Evolutionary conservation across 495 filamentous ascomycete species (phyloP).

Genomic region (Penicillium verhagenii): DNA sequence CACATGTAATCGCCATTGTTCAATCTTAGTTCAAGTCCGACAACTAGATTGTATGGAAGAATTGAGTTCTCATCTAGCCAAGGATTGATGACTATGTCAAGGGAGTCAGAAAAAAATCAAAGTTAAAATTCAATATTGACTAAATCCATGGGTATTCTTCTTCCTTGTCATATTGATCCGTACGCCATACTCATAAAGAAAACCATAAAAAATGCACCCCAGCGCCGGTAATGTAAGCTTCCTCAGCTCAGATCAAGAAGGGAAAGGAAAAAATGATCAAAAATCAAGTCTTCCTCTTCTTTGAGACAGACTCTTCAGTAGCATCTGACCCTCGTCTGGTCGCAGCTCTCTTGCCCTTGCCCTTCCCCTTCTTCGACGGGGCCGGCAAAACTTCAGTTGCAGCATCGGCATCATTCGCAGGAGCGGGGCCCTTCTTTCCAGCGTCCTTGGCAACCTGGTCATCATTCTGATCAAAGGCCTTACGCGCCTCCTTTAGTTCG

Average conservation of each 20-base stretch:
- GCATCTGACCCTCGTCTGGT: conserved; percentile 40
- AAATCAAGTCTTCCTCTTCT: conserved; percentile 41
- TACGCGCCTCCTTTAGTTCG: conserved; percentile 72
- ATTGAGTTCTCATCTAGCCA: neutral
- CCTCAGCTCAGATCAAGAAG: too few relatives aligned
- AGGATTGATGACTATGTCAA: too few relatives aligned
- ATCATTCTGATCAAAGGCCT: conserved; percentile 60
- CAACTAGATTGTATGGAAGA: neutral
- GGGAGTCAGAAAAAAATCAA: neutral
- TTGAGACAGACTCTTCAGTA: conserved; percentile 41
- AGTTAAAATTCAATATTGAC: neutral
- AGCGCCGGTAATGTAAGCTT: neutral
- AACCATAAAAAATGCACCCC: neutral
- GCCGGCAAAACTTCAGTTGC: conserved; percentile 18
- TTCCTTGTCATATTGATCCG: neutral
- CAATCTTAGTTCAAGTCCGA: too few relatives aligned
- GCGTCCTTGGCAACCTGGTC: conserved; percentile 48
- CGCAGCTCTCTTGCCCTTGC: conserved; percentile 41
- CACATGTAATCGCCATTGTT: too few relatives aligned
- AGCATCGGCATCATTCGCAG: conserved; percentile 7
- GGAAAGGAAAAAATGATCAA: neutral
- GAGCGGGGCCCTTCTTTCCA: conserved; percentile 33
- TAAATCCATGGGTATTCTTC: conserved; percentile 3
- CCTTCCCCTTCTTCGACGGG: conserved; percentile 38
- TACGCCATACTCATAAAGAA: neutral